Conservation (phyloP, 108 stramenopile genomes). For the Halocafeteria seosinensis region DNA sequence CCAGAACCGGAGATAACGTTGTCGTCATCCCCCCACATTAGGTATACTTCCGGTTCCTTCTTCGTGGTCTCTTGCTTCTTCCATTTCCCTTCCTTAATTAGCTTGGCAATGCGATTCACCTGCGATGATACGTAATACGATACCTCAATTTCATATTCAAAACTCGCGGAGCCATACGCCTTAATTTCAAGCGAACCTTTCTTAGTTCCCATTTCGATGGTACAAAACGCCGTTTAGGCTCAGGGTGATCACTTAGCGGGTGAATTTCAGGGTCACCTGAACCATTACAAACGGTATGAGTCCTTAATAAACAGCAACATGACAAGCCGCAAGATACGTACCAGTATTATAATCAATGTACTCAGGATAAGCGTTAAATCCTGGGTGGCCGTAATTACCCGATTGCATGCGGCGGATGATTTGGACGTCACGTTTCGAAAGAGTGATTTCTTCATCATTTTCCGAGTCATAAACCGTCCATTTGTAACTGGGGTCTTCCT, state of each 20-base stretch:
- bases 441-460: constrained; percentile 65
- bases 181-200: too few species aligned
- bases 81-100: constrained; percentile 66
- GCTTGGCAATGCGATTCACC: constrained; percentile 59
- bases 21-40: constrained; percentile 72
- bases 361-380: too few species aligned
- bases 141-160: too few species aligned
- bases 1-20: too few species aligned
- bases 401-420: constrained; percentile 69
- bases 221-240: constrained; percentile 38
- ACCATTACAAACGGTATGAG: too few species aligned
- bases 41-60: constrained; percentile 47
- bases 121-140: too few species aligned
- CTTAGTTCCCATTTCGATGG: constrained; percentile 65
- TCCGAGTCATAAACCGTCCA: constrained; percentile 80
- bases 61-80: constrained; percentile 48
- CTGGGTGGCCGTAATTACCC: constrained; percentile 87
- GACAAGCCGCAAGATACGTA: too few species aligned
- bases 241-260: constrained; percentile 56
- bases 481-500: constrained; percentile 50
- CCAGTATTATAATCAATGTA: too few species aligned
- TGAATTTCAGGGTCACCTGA: constrained; percentile 52
- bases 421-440: constrained; percentile 72
- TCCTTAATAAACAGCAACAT: too few species aligned
- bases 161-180: too few species aligned